phyloP scores from a whole-genome alignment of 1,284 basidiomycete species.

The Gomphus bonarii region DNA sequence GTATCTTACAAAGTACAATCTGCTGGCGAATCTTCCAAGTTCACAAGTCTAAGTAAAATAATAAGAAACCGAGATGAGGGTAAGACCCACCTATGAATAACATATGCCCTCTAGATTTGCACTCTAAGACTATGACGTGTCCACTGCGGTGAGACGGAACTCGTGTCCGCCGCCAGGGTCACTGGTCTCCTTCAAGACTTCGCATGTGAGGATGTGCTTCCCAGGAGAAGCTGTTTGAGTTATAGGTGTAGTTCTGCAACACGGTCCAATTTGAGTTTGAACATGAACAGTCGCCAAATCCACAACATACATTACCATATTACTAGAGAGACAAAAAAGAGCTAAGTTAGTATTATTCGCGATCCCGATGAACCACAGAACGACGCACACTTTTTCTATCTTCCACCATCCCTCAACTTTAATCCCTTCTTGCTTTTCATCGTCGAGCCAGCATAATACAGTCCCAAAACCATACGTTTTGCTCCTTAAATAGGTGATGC shows the following conservation, averaged over 20 bases:
- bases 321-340: background rate
- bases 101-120: too few species aligned
- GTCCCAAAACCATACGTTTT: constrained; percentile 27
- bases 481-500: constrained; percentile 28
- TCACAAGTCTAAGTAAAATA: too few species aligned
- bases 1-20: too few species aligned
- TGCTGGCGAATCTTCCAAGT: too few species aligned
- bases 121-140: constrained; percentile 26
- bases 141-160: constrained; percentile 29
- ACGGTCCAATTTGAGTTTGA: background rate
- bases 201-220: constrained; percentile 25
- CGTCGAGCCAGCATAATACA: constrained; percentile 30
- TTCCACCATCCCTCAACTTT: constrained; percentile 25
- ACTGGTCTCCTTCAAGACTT: constrained; percentile 23
- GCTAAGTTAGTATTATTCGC: background rate
- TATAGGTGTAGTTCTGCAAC: constrained; percentile 24
- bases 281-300: background rate
- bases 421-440: constrained; percentile 25
- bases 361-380: background rate
- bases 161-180: constrained; percentile 26
- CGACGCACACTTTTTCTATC: constrained; percentile 20
- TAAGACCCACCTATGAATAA: too few species aligned
- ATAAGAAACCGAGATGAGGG: too few species aligned
- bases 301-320: constrained; percentile 2
- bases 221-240: constrained; percentile 27